A percentile compares a stretch with the other conserved stretches of the same genome.
These are phyloP conservation scores for Fusarium sp. DNA, from an alignment of 2,329 filamentous ascomycete species.

Conservation along the genomic window DNA sequence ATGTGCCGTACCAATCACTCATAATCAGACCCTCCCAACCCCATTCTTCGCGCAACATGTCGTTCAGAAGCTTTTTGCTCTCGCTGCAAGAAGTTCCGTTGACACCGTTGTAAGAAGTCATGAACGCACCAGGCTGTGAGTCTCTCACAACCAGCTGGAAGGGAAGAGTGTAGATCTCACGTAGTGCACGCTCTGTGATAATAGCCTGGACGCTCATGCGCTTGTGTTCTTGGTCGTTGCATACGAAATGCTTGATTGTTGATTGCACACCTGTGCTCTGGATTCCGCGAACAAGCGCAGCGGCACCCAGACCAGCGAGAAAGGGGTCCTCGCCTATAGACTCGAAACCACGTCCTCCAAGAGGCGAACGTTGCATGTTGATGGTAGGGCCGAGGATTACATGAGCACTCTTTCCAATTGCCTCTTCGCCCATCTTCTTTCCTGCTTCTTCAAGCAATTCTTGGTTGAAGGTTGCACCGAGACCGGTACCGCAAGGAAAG, in stretches of 20 bases:
- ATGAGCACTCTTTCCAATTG: slow-evolving; percentile 66
- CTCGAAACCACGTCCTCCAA: slow-evolving; percentile 69
- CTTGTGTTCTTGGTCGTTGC: slow-evolving; percentile 69
- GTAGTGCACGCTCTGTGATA: slow-evolving; percentile 63
- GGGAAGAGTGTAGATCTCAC: slow-evolving; percentile 67
- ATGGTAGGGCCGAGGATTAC: slow-evolving; percentile 69
- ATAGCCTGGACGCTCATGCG: slow-evolving; percentile 65
- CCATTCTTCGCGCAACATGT: slow-evolving; percentile 65
- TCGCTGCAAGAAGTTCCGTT: slow-evolving; percentile 67
- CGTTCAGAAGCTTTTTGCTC: slow-evolving; percentile 59
- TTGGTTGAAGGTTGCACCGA: slow-evolving; percentile 67
- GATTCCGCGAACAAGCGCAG: slow-evolving; percentile 63
- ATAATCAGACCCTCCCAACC: slow-evolving; percentile 66
- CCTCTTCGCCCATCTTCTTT: slow-evolving; percentile 61
- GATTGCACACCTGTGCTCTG: slow-evolving; percentile 65
- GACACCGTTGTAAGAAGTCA: slow-evolving; percentile 69
- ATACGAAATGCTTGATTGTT: slow-evolving; percentile 69
- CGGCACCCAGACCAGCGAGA: slow-evolving; percentile 63
- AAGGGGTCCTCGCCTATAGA: slow-evolving; percentile 67
- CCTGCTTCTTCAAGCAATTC: slow-evolving; percentile 62
- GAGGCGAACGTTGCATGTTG: slow-evolving; percentile 69
- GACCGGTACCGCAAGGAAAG: slow-evolving; percentile 66
- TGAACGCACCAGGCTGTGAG: slow-evolving; percentile 61
- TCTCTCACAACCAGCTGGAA: slow-evolving; percentile 66
- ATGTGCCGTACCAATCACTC: slow-evolving; percentile 69